Conservation (phyloP, 352 stramenopile species). For the Pythium vanterpoolii region DNA sequence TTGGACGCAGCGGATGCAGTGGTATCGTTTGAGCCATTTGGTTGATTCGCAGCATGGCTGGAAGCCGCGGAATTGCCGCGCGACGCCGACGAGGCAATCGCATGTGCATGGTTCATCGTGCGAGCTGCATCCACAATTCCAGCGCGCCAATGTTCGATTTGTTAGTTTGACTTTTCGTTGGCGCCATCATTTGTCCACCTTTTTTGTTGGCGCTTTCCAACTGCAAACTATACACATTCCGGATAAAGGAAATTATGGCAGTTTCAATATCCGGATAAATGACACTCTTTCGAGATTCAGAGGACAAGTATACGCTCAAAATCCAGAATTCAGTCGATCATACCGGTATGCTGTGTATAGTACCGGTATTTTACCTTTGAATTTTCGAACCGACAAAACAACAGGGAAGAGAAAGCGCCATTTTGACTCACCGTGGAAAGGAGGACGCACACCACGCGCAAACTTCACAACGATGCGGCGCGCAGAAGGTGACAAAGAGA, state of each 20-base stretch:
- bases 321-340: too few relatives aligned
- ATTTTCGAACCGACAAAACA: slow-evolving; percentile 33
- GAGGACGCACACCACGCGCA: slow-evolving; percentile 13
- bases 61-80: background rate
- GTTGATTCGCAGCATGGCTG: background rate
- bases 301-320: background rate
- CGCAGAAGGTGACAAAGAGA: slow-evolving; percentile 71
- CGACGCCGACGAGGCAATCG: background rate
- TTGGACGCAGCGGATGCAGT: slow-evolving; percentile 1
- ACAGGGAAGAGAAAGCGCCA: background rate
- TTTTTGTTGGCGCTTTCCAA: background rate
- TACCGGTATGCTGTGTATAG: slow-evolving; percentile 11
- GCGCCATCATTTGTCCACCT: background rate
- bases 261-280: slow-evolving; percentile 1
- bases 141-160: background rate
- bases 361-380: slow-evolving; percentile 19
- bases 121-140: background rate
- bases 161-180: background rate
- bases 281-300: background rate
- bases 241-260: background rate
- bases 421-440: background rate
- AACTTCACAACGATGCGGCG: slow-evolving; percentile 39
- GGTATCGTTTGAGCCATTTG: background rate
- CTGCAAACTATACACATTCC: slow-evolving; percentile 10
- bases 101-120: slow-evolving; percentile 1